Evolutionary conservation across 139 green algal species (phyloP), one percentile per base, ranked within the genome.

Genomic region (Coelastrella sp.): DNA sequence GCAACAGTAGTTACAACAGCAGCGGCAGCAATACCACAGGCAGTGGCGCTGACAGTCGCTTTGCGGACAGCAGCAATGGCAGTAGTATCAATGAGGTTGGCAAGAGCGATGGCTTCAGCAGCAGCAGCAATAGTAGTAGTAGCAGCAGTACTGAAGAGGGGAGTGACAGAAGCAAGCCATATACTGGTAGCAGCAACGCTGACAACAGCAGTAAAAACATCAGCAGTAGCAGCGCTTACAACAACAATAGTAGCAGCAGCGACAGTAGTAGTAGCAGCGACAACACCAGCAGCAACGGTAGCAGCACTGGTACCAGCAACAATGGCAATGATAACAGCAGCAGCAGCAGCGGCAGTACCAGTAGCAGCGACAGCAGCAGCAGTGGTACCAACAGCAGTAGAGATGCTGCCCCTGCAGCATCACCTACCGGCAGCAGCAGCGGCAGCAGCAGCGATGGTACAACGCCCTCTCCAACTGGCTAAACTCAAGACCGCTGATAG

Each of bases 91-190:
- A 47, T 47, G 32, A 47, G 32, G 32, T 47, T 47, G 32, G 19
- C 6, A 7, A n/a, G 13, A 47, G 71, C 71, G 8, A 16, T 16
- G n/a, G 71, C 71, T 32, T 11, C 16, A 77, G 16, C 71, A 77
- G 71, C 19, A 77, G 8, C 17, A 10, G 19, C 6, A 7, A 0
- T 16, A 47, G 71, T 16, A 47, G 71, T 16, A 77, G 71, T 16
- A 77, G 71, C 56, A 84, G 10, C 54, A 84, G 56, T 57, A n/a
- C 77, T 22, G 77, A 61, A 84, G 77, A 84, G 7, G 61, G 61
- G 11, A 13, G 61, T 71, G 61, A 13, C 11, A 71, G 10, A 10
- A 71, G 61, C 61, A 71, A 13, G 10, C 61, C 11, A 71, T 71
- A 10, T 19, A 71, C 10, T 13, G 61, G 61, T 71, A 71, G 11